phyloP scores from a whole-genome alignment of 2,329 filamentous ascomycete species.

The Fusarium incarnatum region DNA sequence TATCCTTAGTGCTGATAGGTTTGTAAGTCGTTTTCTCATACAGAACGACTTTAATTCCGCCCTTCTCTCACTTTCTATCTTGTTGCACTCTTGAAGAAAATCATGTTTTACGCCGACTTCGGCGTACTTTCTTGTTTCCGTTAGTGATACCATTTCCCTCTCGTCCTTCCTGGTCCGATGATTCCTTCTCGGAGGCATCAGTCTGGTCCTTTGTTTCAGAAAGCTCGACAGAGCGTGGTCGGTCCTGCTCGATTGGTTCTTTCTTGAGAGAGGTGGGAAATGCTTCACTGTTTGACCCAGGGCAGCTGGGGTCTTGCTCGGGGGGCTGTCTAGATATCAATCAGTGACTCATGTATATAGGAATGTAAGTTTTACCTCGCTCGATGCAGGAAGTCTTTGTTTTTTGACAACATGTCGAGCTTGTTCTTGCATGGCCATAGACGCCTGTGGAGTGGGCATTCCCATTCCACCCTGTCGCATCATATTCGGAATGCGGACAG shows the following conservation, averaged over 20 bases:
- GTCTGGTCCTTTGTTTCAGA: not conserved
- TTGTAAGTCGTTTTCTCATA: not conserved
- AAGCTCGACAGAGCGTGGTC: conserved; percentile 12
- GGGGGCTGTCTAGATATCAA: conserved; percentile 4
- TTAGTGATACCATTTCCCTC: conserved; percentile 5
- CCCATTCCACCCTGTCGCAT: not conserved
- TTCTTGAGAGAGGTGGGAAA: not conserved
- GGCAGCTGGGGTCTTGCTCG: not conserved
- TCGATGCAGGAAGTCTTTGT: not conserved
- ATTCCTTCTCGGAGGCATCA: not conserved
- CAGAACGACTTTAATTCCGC: not conserved
- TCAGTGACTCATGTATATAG: not conserved
- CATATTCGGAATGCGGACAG: not conserved
- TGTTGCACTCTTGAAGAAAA: not conserved
- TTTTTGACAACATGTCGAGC: not conserved
- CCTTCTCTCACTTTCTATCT: not conserved
- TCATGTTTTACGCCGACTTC: not conserved
- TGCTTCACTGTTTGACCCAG: conserved; percentile 13
- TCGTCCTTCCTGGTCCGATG: conserved; percentile 6
- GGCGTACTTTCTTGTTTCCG: not conserved
- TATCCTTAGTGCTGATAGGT: not conserved
- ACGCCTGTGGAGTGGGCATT: not conserved
- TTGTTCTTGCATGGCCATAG: not conserved
- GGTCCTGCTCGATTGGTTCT: not conserved
- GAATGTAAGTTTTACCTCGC: not conserved